Percentiles rank a stretch among this genome's conserved stretches.
Evolutionary conservation across 306 rosid genomes (phyloP).

Genomic region (Malus fusca): DNA sequence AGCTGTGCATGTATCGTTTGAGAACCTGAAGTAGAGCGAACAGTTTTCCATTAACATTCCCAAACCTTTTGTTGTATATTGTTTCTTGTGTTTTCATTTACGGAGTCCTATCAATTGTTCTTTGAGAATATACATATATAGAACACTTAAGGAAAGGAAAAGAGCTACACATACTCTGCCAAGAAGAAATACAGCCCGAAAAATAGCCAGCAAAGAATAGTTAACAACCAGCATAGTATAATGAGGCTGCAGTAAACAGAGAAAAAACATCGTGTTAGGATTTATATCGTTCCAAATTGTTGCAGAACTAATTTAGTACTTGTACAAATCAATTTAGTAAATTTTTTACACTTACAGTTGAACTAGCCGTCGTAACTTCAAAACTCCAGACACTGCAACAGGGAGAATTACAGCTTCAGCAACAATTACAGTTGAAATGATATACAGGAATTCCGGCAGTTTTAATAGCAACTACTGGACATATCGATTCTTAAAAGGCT

Average conservation of each 20-base stretch:
- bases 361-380: conserved; percentile 34
- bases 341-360: conserved; percentile 34
- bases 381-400: conserved; percentile 45
- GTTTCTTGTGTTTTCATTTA: background rate
- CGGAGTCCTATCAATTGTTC: background rate
- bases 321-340: background rate
- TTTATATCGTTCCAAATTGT: background rate
- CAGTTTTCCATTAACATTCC: background rate
- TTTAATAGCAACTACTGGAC: too few relatives aligned
- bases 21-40: conserved; percentile 37
- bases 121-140: background rate
- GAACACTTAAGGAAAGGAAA: background rate
- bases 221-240: conserved; percentile 55
- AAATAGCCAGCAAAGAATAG: conserved; percentile 55
- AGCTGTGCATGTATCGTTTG: conserved; percentile 55
- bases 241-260: conserved; percentile 38
- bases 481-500: too few relatives aligned
- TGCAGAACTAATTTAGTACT: background rate
- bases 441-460: background rate
- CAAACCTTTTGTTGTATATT: background rate
- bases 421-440: conserved; percentile 3
- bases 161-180: conserved; percentile 35
- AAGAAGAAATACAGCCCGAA: conserved; percentile 60
- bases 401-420: conserved; percentile 17
- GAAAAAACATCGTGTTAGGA: background rate